Evolutionary conservation across 225 moss, liverwort and hornwort genomes (phyloP), one percentile per base, ranked within the genome.

Genomic region (Neckera pumila): DNA sequence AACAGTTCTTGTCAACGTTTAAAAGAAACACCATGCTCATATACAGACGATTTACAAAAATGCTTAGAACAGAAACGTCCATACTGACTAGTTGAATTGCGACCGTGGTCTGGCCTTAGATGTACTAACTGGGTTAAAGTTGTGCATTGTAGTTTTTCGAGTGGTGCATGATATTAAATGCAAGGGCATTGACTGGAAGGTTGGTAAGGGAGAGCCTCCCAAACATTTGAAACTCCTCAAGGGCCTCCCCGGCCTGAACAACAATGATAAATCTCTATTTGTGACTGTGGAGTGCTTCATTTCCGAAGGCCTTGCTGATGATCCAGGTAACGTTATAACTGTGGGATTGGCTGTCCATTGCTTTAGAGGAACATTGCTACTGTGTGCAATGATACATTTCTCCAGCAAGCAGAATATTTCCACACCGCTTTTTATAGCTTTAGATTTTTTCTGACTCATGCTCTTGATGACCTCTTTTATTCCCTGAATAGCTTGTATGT

Each of bases 261-360:
- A 84, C 71, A 86, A 87, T 51, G 93, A 92, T 43, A 90, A 12
- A 51, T 38, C 71, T 43, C 25, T 91, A 45, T 90, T 69, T 78
- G 89, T 91, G 72, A 93, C 92, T 12, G 91, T 93, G 43, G 93
- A 93, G 85, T 93, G 91, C 86, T 92, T 93, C 74, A 85, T 93
- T 82, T 92, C 91, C 42, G 93, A 92, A 43, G 92, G 92, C 47
- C 86, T 92, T 34, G 62, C 90, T 36, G 93, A 92, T 28, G 87
- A 86, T 74, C 85, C 85, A 87, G 93, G 92, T 92, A 89, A 54
- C 25, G 23, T 53, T 26, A 53, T 59, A 40, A 54, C 78, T 72
- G 56, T 40, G 23, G 20, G 49, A 84, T 87, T 90, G 61, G 6
- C 25, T 79, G 59, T 51, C 36, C 49, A 19, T 84, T 84, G 33